These are phyloP conservation scores for Rhynchospora pubera DNA, from an alignment of 176 grass and related monocot genomes.

Conservation along the genomic window DNA sequence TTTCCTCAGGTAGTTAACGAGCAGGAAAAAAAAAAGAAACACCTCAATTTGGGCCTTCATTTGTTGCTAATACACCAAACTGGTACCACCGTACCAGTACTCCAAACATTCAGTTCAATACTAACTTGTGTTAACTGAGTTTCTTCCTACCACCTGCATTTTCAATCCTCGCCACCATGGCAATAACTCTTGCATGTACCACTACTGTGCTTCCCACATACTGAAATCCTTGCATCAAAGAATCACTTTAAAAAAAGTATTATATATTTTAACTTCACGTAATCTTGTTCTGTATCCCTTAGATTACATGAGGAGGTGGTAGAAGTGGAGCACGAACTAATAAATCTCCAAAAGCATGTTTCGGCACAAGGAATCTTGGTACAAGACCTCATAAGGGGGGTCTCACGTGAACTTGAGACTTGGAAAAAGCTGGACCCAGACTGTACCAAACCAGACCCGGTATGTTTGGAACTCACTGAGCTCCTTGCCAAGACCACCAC, in stretches of 20 bases:
- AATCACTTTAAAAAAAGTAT: neutral
- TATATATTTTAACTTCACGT: neutral
- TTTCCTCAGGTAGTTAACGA: slow-evolving; percentile 97
- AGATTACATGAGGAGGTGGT: slow-evolving; percentile 94
- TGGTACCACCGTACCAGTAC: neutral
- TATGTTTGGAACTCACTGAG: slow-evolving; percentile 45
- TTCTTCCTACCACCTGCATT: too few relatives aligned
- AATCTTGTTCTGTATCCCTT: neutral
- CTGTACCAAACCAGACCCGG: slow-evolving; percentile 34
- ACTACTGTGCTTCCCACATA: neutral
- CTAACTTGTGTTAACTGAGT: too few relatives aligned
- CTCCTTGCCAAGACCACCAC: slow-evolving; percentile 43
- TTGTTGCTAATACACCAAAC: neutral
- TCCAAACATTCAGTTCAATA: too few relatives aligned
- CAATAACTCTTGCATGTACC: neutral
- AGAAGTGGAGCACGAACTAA: slow-evolving; percentile 88
- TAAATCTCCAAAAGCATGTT: slow-evolving; percentile 76
- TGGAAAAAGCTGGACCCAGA: slow-evolving; percentile 66
- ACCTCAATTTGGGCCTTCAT: neutral
- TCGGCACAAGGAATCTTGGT: slow-evolving; percentile 89
- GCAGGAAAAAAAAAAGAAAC: too few relatives aligned
- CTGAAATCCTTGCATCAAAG: neutral
- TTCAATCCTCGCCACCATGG: too few relatives aligned
- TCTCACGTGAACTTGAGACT: slow-evolving; percentile 60
- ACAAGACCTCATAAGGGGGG: slow-evolving; percentile 87